Evolutionary conservation across 768 basidiomycete species (phyloP).

Genomic region (Mycena crocata): DNA sequence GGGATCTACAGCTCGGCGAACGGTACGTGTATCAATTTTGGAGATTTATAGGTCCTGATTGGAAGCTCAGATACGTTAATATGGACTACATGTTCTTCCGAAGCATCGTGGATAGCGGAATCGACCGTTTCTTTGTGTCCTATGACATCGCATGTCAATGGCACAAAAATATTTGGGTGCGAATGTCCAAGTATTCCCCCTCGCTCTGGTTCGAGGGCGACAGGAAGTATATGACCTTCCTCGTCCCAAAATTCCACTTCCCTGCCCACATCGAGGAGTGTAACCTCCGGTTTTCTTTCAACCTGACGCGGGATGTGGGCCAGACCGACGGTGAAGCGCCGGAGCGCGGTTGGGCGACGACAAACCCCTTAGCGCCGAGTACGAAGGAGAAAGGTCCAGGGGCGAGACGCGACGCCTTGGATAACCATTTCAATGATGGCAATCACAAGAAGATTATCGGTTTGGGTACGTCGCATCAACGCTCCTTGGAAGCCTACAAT

Average conservation of each 20-base stretch:
- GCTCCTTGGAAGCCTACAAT: no score
- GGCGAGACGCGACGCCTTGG: constrained; percentile 1
- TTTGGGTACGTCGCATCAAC: no score
- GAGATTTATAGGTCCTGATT: background rate
- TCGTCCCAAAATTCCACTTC: constrained; percentile 44
- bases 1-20: constrained; percentile 32
- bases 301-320: constrained; percentile 44
- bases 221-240: background rate
- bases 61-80: constrained; percentile 3
- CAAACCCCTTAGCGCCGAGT: constrained; percentile 46
- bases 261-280: constrained; percentile 37
- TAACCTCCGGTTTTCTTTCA: constrained; percentile 35
- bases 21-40: constrained; percentile 25
- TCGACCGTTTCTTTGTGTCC: constrained; percentile 30
- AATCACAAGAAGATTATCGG: constrained; percentile 24
- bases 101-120: constrained; percentile 25
- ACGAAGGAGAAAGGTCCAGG: constrained; percentile 53
- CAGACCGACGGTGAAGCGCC: constrained; percentile 48
- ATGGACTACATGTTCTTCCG: constrained; percentile 35
- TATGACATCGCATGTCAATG: constrained; percentile 41
- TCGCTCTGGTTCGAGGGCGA: background rate
- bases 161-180: constrained; percentile 29
- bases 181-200: constrained; percentile 24
- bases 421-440: constrained; percentile 23
- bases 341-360: constrained; percentile 44